Base-by-base conservation (phyloP, 208 protist genomes). In the Crithidia sp. region DNA sequence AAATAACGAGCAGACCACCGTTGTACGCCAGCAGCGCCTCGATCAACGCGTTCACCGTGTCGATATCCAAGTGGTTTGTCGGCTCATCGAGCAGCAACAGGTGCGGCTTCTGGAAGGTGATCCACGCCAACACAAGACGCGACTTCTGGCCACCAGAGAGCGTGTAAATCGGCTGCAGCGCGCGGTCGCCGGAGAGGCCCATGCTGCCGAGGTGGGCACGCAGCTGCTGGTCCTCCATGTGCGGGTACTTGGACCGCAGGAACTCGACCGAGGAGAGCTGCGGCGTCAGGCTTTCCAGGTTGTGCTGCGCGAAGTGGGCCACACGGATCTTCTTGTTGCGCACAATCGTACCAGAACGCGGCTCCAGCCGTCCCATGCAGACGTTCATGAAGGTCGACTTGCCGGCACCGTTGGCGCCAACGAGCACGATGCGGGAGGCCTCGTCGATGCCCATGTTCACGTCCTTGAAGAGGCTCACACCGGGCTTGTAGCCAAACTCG, bases 51-150 rank as follows among this genome's bases (percentile, higher is more conserved):
- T 98, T 95, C 37, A 98, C 92, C 16, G 96, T 96, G 76, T 98
- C 96, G 79, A 98, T 97, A 66, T 98, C 96, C 19, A 99, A 73
- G 76, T 99, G 97, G 81, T 98, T 99, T 2, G 95, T 98, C 19
- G 96, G 96, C 90, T 99, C 98, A 88, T 99, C 98, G 37, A 99
- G 86, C 28, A 99, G 60, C 45, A 99, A 84, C 53, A 99, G 74
- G 76, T 99, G 92, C 16, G 98, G 98, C 36, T 89, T 88, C 37
- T 80, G 85, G 58, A 96, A 98, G 2, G 96, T 98, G 56, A 99
- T 96, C 78, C 86, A 89, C 8, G 98, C 91, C n/a, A 99, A 87
- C 44, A 91, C 90, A 12, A 98, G 83, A 36, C 98, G 90, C 47
- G 94, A 94, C 76, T 98, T 98, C 85, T 99, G 96, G 19, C 98